Evolutionary conservation across 805 yeast species (phyloP).

Genomic region (Debaryomyces prosopidis): DNA sequence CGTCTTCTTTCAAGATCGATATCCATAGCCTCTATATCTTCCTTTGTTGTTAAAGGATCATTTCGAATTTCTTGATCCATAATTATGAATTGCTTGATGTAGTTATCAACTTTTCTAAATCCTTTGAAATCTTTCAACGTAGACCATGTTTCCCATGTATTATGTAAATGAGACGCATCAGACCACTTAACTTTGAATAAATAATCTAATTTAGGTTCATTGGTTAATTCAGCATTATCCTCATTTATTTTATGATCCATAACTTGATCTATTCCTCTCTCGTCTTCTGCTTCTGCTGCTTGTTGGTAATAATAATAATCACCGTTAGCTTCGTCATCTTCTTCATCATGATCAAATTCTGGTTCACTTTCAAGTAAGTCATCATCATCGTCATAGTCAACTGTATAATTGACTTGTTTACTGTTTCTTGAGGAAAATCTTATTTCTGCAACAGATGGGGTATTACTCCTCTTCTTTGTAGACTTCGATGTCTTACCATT

Average conservation of each 20-base stretch:
- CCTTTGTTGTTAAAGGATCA: slow-evolving; percentile 83
- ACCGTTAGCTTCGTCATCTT: slow-evolving; percentile 28
- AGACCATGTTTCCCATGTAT: slow-evolving; percentile 84
- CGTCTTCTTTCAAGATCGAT: slow-evolving; percentile 81
- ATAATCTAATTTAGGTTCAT: slow-evolving; percentile 59
- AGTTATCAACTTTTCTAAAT: slow-evolving; percentile 83
- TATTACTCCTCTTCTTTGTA: slow-evolving; percentile 18
- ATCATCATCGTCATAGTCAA: slow-evolving; percentile 67
- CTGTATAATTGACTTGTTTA: slow-evolving; percentile 70
- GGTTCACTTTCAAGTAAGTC: slow-evolving; percentile 46
- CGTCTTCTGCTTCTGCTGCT: slow-evolving; percentile 31
- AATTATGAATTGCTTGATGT: slow-evolving; percentile 74
- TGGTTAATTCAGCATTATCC: slow-evolving; percentile 40
- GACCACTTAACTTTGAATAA: slow-evolving; percentile 80
- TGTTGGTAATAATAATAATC: slow-evolving; percentile 35
- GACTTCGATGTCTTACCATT: slow-evolving; percentile 37
- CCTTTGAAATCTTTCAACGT: slow-evolving; percentile 62
- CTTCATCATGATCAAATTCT: slow-evolving; percentile 14
- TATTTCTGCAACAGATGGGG: slow-evolving; percentile 39
- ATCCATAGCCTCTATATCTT: slow-evolving; percentile 92
- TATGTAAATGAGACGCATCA: slow-evolving; percentile 85
- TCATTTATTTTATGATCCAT: slow-evolving; percentile 40
- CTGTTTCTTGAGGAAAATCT: slow-evolving; percentile 77
- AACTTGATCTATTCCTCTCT: slow-evolving; percentile 37
- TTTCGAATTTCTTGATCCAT: slow-evolving; percentile 72